These are phyloP conservation scores for Bodo saltans DNA, from an alignment of 78 protist species.

Conservation along the genomic window DNA sequence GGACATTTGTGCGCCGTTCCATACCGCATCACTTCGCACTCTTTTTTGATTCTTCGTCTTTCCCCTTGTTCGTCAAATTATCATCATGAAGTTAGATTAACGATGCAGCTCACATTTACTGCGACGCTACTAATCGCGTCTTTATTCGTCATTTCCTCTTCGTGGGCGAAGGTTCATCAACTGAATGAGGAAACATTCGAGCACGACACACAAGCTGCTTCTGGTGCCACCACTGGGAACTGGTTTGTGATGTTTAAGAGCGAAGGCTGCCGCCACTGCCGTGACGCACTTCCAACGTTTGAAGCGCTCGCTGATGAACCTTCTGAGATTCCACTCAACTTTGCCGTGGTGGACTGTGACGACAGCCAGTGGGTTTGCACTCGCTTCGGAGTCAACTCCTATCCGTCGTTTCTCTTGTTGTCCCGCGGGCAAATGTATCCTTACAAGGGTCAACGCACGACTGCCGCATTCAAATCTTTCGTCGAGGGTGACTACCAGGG, in stretches of 20 bases:
- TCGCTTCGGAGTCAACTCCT: neutral
- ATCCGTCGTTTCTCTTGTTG: neutral
- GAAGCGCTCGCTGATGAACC: neutral
- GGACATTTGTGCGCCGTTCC: too few relatives aligned
- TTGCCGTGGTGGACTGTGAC: constrained; percentile 26
- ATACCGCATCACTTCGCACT: too few relatives aligned
- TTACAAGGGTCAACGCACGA: neutral
- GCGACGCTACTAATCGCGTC: too few relatives aligned
- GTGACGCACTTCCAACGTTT: neutral
- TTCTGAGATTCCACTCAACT: neutral
- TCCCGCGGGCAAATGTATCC: neutral
- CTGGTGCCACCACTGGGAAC: constrained; percentile 25
- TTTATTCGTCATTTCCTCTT: too few relatives aligned
- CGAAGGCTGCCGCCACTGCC: constrained; percentile 44
- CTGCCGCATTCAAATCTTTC: too few relatives aligned
- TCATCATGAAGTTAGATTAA: too few relatives aligned
- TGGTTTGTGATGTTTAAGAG: constrained; percentile 37
- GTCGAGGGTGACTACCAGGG: too few relatives aligned
- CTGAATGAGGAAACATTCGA: constrained; percentile 17
- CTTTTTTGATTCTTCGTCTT: too few relatives aligned
- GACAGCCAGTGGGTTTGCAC: neutral
- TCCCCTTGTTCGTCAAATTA: too few relatives aligned
- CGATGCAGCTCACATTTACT: too few relatives aligned
- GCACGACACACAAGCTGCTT: constrained; percentile 18
- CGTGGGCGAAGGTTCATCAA: too few relatives aligned